phyloP scores from a whole-genome alignment of 2,329 filamentous ascomycete species.

The Chaetomium olivaceum region DNA sequence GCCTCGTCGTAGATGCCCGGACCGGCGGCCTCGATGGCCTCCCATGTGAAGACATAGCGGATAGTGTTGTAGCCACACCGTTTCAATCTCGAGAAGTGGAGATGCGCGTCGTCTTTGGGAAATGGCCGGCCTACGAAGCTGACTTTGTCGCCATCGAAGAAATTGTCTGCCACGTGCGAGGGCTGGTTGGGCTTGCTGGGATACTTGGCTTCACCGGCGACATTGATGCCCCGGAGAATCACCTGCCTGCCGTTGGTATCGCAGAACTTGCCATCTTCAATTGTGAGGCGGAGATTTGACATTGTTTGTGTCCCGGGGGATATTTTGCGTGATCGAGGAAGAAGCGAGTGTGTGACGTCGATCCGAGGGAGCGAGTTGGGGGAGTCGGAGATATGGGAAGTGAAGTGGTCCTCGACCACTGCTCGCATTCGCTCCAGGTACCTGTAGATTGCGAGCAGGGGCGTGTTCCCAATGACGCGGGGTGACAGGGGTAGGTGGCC shows the following conservation, averaged over 20 bases:
- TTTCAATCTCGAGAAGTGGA: constrained; percentile 82
- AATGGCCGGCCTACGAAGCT: constrained; percentile 89
- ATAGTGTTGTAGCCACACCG: constrained; percentile 96
- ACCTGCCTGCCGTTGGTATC: constrained; percentile 82
- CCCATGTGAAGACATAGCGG: constrained; percentile 97
- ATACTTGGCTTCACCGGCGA: constrained; percentile 86
- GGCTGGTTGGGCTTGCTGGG: constrained; percentile 79
- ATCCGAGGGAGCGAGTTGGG: background rate
- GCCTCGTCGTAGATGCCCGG: constrained; percentile 92
- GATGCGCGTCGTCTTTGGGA: constrained; percentile 74
- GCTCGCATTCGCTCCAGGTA: background rate
- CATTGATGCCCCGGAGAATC: constrained; percentile 88
- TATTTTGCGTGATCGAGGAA: background rate
- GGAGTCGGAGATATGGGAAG: background rate
- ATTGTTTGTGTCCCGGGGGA: constrained; percentile 47
- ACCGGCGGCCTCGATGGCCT: constrained; percentile 91
- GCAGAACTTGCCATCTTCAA: constrained; percentile 83
- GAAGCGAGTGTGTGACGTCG: background rate
- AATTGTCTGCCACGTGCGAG: constrained; percentile 73
- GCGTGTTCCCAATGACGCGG: constrained; percentile 12
- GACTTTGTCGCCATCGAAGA: constrained; percentile 91
- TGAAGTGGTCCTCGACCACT: background rate
- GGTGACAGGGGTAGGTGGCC: constrained; percentile 4
- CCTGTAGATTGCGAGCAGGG: background rate
- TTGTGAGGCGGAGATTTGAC: constrained; percentile 73